Percentiles rank a stretch among this genome's conserved stretches.
phyloP scores from a whole-genome alignment of 495 filamentous ascomycete genomes.

The Hypoxylon subgilvum region DNA sequence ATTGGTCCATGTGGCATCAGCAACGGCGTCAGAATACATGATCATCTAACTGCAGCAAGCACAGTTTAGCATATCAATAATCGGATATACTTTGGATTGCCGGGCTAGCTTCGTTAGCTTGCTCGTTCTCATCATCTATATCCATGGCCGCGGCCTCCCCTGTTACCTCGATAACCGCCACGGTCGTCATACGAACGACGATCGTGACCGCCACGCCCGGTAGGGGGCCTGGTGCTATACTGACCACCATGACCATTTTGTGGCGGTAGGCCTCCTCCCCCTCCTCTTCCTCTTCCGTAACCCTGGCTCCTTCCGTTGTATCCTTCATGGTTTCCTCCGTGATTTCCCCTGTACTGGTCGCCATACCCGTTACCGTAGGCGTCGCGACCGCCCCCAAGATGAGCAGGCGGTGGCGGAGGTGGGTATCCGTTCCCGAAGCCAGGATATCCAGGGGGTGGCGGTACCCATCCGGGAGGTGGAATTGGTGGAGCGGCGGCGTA shows the following conservation, averaged over 20 bases:
- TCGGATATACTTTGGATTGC: no score
- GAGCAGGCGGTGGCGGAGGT: conserved; percentile 53
- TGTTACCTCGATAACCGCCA: conserved; percentile 31
- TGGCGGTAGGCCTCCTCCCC: conserved; percentile 23
- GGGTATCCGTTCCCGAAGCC: conserved; percentile 53
- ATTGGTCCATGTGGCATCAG: no score
- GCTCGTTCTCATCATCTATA: background rate
- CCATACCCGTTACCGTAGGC: conserved; percentile 41
- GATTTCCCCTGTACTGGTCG: conserved; percentile 28
- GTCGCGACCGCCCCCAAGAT: conserved; percentile 37
- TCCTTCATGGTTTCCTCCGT: conserved; percentile 31
- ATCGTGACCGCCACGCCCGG: conserved; percentile 18
- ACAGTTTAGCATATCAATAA: no score
- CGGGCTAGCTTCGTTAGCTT: background rate
- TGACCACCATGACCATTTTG: conserved; percentile 28
- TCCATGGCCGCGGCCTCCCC: background rate
- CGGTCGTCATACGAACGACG: conserved; percentile 28
- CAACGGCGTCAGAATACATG: no score
- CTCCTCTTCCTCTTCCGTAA: no score
- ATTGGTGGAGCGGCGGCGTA: conserved; percentile 34
- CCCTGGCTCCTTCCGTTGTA: conserved; percentile 32
- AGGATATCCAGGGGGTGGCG: conserved; percentile 51
- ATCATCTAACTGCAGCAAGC: no score
- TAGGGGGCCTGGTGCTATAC: conserved; percentile 28
- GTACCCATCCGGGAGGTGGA: conserved; percentile 50